Conservation (phyloP, 192 early-diverging fungal species). For the Chytriomyces hyalinus region DNA sequence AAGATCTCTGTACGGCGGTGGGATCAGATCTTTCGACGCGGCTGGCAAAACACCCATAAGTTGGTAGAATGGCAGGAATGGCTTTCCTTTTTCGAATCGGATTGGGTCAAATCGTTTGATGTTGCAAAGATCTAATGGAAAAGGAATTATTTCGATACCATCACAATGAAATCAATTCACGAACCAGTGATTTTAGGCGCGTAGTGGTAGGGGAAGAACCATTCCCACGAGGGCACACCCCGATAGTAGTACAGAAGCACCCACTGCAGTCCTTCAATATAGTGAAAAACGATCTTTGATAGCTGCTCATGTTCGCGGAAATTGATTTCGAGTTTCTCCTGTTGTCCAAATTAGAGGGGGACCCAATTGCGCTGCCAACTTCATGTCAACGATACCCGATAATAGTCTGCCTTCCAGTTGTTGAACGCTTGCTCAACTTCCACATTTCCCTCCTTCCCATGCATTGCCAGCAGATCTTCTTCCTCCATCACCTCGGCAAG, state of each 20-base stretch:
- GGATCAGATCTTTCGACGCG: slow-evolving; percentile 67
- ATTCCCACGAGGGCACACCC: slow-evolving; percentile 93
- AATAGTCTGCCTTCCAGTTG: slow-evolving; percentile 61
- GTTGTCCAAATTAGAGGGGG: neutral
- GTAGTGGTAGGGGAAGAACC: slow-evolving; percentile 99
- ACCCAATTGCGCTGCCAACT: neutral
- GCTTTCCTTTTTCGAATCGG: slow-evolving; percentile 81
- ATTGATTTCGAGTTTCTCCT: slow-evolving; percentile 53
- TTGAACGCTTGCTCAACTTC: slow-evolving; percentile 55
- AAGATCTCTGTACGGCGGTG: slow-evolving; percentile 55
- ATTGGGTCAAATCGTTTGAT: slow-evolving; percentile 71
- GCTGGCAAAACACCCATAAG: slow-evolving; percentile 96
- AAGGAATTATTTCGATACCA: slow-evolving; percentile 7
- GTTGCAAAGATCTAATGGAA: slow-evolving; percentile 81
- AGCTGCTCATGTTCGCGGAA: slow-evolving; percentile 57
- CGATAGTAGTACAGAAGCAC: slow-evolving; percentile 94
- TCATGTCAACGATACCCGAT: slow-evolving; percentile 38
- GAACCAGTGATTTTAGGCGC: slow-evolving; percentile 67
- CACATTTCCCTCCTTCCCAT: slow-evolving; percentile 44
- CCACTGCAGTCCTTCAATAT: slow-evolving; percentile 96
- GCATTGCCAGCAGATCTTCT: slow-evolving; percentile 28
- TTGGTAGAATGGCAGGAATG: slow-evolving; percentile 93
- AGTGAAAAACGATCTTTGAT: slow-evolving; percentile 52
- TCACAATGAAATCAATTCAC: slow-evolving; percentile 1
- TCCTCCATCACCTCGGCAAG: slow-evolving; percentile 71